These are phyloP conservation scores for Cyamopsis tetragonoloba DNA, from an alignment of 306 rosid species.

Conservation along the genomic window DNA sequence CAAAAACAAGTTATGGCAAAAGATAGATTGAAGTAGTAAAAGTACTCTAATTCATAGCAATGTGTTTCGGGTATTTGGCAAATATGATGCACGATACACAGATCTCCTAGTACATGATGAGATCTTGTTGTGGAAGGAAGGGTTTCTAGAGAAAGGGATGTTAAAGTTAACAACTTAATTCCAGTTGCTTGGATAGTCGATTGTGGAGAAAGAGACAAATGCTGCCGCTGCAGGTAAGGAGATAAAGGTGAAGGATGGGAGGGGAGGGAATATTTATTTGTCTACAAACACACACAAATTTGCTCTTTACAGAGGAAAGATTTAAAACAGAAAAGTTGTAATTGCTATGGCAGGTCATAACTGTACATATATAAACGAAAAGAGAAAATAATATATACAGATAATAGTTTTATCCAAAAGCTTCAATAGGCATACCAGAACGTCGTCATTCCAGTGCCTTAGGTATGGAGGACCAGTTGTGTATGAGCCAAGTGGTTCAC, in stretches of 20 bases:
- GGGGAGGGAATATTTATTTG: background rate
- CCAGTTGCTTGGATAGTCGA: background rate
- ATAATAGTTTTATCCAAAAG: background rate
- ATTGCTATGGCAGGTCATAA: constrained; percentile 9
- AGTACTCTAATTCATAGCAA: background rate
- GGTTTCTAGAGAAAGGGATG: background rate
- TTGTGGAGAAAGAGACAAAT: background rate
- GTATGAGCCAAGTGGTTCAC: constrained; percentile 74
- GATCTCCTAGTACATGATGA: no score
- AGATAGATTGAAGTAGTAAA: background rate
- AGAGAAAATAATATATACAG: background rate
- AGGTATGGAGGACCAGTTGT: constrained; percentile 83
- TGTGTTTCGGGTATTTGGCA: background rate
- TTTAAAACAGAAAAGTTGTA: constrained; percentile 12
- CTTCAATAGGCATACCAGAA: constrained; percentile 46
- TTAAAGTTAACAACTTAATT: background rate
- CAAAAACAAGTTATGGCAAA: background rate
- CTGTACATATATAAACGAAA: background rate
- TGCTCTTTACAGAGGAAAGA: background rate
- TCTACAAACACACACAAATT: background rate
- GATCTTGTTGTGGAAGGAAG: background rate
- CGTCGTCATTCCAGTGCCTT: constrained; percentile 50
- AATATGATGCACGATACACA: background rate
- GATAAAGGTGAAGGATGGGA: background rate
- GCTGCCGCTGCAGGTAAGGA: background rate